Percentiles rank a stretch among this genome's conserved stretches.
These are phyloP conservation scores for Cordyceps fumosorosea DNA, from an alignment of 2,329 filamentous ascomycete genomes.

Conservation along the genomic window DNA sequence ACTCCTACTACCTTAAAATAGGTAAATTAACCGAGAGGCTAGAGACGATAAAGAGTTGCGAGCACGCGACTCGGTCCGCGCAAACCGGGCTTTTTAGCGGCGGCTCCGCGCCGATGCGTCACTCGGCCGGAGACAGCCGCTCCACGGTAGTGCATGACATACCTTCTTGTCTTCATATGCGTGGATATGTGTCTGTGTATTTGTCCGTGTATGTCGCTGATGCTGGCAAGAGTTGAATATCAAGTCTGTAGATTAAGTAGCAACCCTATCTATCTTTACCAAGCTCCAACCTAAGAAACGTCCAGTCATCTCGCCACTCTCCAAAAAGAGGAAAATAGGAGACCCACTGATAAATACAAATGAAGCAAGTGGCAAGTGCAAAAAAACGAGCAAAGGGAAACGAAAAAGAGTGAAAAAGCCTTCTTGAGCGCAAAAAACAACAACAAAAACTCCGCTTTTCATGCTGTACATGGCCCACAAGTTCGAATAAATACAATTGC, in stretches of 20 bases:
- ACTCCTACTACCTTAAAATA: background rate
- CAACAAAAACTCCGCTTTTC: conserved; percentile 6
- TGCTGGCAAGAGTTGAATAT: background rate
- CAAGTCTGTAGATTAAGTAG: conserved; percentile 2
- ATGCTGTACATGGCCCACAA: conserved; percentile 9
- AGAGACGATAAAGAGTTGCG: too few species aligned
- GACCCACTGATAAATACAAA: background rate
- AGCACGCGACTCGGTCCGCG: background rate
- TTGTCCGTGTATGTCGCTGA: background rate
- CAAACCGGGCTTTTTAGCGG: background rate
- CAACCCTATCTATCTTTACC: background rate
- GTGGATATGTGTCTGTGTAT: background rate
- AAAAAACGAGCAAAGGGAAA: background rate
- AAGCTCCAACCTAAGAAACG: background rate
- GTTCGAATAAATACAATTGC: background rate
- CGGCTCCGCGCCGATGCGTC: background rate
- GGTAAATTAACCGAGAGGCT: background rate
- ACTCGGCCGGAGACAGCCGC: background rate
- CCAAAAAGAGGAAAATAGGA: background rate
- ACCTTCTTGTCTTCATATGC: background rate
- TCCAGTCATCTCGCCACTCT: conserved; percentile 3
- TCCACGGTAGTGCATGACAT: background rate
- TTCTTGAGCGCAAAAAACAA: background rate
- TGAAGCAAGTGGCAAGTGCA: background rate
- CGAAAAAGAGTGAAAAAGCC: background rate